Evolutionary conservation across 768 basidiomycete species (phyloP).

Genomic region (Austroboletus eburneus): DNA sequence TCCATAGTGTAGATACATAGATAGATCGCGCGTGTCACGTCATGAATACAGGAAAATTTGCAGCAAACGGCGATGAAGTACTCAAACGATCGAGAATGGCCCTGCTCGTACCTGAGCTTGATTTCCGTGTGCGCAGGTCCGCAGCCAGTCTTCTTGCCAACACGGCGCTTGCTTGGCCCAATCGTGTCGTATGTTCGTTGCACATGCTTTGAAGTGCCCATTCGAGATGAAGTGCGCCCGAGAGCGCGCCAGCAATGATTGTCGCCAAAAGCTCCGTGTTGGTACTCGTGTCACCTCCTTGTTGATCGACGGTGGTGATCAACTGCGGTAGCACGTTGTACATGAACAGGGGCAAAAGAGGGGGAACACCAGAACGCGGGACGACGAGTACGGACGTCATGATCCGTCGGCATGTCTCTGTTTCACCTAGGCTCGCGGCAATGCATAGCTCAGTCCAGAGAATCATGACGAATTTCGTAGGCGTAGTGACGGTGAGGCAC

Average conservation of each 20-base stretch:
- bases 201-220: constrained; percentile 56
- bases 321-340: constrained; percentile 63
- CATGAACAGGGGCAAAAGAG: constrained; percentile 71
- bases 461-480: constrained; percentile 57
- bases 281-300: constrained; percentile 49
- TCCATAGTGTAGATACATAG: constrained; percentile 1
- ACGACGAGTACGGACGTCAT: constrained; percentile 65
- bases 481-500: constrained; percentile 55
- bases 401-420: constrained; percentile 60
- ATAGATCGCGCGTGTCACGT: constrained; percentile 11
- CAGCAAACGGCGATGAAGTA: constrained; percentile 59
- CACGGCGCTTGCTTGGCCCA: constrained; percentile 60
- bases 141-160: constrained; percentile 64
- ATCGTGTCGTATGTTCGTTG: constrained; percentile 43
- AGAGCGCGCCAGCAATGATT: constrained; percentile 61
- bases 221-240: constrained; percentile 66
- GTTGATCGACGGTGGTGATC: constrained; percentile 49
- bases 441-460: constrained; percentile 66
- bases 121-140: constrained; percentile 53
- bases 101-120: constrained; percentile 45
- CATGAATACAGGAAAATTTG: constrained; percentile 69
- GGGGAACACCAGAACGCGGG: constrained; percentile 53
- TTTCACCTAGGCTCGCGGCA: constrained; percentile 52
- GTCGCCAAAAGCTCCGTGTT: constrained; percentile 61
- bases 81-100: constrained; percentile 57